phyloP scores from a whole-genome alignment of 805 yeast genomes.

The Metschnikowia cerradonensis region DNA sequence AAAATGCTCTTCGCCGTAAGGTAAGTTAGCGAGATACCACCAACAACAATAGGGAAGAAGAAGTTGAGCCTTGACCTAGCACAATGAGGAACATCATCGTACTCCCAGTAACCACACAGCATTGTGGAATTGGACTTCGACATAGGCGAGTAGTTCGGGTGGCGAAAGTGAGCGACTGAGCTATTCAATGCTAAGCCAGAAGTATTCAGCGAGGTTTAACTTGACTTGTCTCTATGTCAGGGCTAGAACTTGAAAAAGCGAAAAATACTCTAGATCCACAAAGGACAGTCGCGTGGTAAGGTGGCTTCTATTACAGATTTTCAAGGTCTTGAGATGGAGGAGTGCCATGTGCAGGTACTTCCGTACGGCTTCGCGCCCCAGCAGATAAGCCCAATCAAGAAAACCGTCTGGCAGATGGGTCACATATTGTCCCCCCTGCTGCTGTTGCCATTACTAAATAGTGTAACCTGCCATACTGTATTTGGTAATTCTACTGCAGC shows the following conservation, averaged over 20 bases:
- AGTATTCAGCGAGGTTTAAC: neutral
- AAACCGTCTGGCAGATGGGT: neutral
- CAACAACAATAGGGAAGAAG: slow-evolving; percentile 27
- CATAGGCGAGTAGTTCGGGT: neutral
- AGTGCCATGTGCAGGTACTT: neutral
- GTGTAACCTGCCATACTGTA: too few species aligned
- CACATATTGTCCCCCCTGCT: too few species aligned
- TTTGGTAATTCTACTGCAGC: too few species aligned
- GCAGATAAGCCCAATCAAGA: slow-evolving; percentile 1
- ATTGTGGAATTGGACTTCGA: slow-evolving; percentile 1
- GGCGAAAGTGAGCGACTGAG: neutral
- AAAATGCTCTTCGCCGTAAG: slow-evolving; percentile 17
- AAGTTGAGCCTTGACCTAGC: slow-evolving; percentile 41
- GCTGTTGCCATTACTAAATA: too few species aligned
- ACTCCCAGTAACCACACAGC: slow-evolving; percentile 44
- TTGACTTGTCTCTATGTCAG: too few species aligned
- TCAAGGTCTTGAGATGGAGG: slow-evolving; percentile 1
- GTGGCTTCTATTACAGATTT: neutral
- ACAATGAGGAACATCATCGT: slow-evolving; percentile 58
- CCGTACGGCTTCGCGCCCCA: slow-evolving; percentile 5
- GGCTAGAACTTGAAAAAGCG: neutral
- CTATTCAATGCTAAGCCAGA: neutral
- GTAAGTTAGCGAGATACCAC: slow-evolving; percentile 26
- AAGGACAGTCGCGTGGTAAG: neutral
- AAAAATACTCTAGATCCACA: neutral